Conservation (phyloP, 345 rosid genomes). For the Lepidium africanum region DNA sequence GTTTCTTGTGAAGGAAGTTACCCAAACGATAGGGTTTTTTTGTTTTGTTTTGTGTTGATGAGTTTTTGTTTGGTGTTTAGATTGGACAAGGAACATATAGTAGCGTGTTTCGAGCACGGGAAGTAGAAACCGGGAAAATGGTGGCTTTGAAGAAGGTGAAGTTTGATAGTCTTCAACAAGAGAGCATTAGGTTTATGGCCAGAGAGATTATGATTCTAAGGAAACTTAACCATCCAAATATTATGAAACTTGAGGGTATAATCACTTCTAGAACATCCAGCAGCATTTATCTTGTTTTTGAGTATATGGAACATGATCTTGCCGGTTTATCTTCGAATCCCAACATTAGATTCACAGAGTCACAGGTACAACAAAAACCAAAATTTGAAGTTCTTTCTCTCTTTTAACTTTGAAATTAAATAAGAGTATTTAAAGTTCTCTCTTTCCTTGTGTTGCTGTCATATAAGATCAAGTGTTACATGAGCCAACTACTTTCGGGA, state of each 20-base stretch:
- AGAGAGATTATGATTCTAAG: slow-evolving; percentile 68
- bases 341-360: slow-evolving; percentile 46
- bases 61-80: slow-evolving; percentile 24
- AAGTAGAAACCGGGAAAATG: slow-evolving; percentile 59
- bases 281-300: slow-evolving; percentile 66
- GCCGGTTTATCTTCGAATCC: slow-evolving; percentile 57
- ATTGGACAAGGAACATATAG: slow-evolving; percentile 92
- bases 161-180: slow-evolving; percentile 62
- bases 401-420: not conserved
- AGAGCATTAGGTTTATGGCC: slow-evolving; percentile 79
- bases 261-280: slow-evolving; percentile 57
- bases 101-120: slow-evolving; percentile 67
- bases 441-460: not conserved
- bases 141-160: slow-evolving; percentile 76
- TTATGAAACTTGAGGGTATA: slow-evolving; percentile 63
- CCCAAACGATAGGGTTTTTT: not conserved
- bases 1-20: slow-evolving; percentile 18
- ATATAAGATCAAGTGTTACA: slow-evolving; percentile 63
- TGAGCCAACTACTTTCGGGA: slow-evolving; percentile 61
- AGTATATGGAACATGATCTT: slow-evolving; percentile 86
- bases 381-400: not conserved
- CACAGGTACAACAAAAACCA: slow-evolving; percentile 36
- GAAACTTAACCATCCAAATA: slow-evolving; percentile 72
- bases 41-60: not conserved
- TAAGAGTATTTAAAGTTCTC: not conserved